Evolutionary conservation across 179 eudicot genomes (phyloP).

Genomic region (Corrigiola litoralis): DNA sequence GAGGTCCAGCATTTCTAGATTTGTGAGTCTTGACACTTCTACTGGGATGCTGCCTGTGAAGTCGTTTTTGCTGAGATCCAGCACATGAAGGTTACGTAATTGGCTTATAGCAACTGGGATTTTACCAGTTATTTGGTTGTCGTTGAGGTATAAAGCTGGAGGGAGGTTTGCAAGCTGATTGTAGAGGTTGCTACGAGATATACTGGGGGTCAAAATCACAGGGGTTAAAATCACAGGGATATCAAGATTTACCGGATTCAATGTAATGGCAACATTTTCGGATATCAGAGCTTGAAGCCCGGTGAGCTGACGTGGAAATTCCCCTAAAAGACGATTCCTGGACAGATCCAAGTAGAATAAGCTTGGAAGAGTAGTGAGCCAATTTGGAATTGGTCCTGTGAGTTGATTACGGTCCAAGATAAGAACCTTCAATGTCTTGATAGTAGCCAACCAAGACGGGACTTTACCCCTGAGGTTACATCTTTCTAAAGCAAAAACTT

Average conservation of each 20-base stretch:
- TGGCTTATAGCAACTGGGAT: conserved; percentile 60
- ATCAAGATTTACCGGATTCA: conserved; percentile 44
- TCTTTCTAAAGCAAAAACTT: conserved; percentile 61
- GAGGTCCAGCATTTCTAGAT: conserved; percentile 56
- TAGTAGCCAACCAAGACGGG: conserved; percentile 52
- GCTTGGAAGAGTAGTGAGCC: conserved; percentile 47
- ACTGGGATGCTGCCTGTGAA: conserved; percentile 60
- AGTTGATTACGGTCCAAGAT: conserved; percentile 58
- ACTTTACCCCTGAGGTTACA: conserved; percentile 48
- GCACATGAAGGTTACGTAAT: conserved; percentile 45
- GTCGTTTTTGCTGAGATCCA: conserved; percentile 54
- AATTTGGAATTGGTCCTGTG: conserved; percentile 52
- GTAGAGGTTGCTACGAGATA: conserved; percentile 52
- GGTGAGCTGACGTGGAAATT: conserved; percentile 44
- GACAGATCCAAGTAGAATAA: conserved; percentile 75
- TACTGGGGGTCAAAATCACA: conserved; percentile 42
- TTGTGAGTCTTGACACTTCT: conserved; percentile 56
- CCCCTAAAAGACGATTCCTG: conserved; percentile 46
- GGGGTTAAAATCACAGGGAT: conserved; percentile 68
- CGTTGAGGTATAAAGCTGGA: conserved; percentile 54
- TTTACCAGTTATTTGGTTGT: conserved; percentile 45
- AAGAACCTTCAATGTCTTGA: conserved; percentile 47
- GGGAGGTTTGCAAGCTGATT: conserved; percentile 67
- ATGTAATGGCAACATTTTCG: conserved; percentile 21
- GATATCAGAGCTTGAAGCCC: conserved; percentile 40